Base-by-base conservation (phyloP, 768 basidiomycete genomes). In the Panus rudis region DNA sequence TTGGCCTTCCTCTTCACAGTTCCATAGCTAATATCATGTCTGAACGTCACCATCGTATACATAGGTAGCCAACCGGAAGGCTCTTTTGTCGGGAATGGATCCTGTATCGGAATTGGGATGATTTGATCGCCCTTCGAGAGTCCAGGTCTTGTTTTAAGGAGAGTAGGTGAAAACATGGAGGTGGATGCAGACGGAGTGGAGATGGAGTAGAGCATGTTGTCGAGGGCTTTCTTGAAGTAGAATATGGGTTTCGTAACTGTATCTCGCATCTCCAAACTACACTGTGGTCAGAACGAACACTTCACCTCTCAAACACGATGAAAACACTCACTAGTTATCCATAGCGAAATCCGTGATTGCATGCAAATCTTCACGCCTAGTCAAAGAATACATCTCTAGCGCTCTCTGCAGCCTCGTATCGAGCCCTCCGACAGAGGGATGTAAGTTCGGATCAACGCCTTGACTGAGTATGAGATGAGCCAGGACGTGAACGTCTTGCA, bases 11-110 rank as follows among this genome's bases (percentile, higher is more conserved):
- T 71, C 60, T 77, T 75, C 17, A 84, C 93, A 39, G 79, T 80
- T 43, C 81, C 79, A 59, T 99, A 99, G 61, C 82, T 84, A 55
- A 99, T 79, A 64, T 98, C 94, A 39, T 92, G 90, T 32, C 94
- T 77, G 69, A 99, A 99, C 33, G 94, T 97, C 52, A 96, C 84
- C 93, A 98, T 96, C 25, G 90, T 90, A 64, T 99, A 99, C 39
- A 94, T 72, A 44, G 91, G 87, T 39, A 92, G 74, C 93, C 93
- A 97, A 26, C 89, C 92, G 51, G 61, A 59, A 32, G 82, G 83
- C 47, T 70, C 63, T 46, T 60, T 60, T 46, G 79, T 38, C 10
- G 54, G 52, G 54, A 62, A 64, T 6, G 57, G 41, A 30, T 50
- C 58, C 17, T 42, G 43, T 14, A 48, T 13, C 16, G 55, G 49